phyloP scores from a whole-genome alignment of 352 stramenopile genomes.

The Pythium plurisporium region DNA sequence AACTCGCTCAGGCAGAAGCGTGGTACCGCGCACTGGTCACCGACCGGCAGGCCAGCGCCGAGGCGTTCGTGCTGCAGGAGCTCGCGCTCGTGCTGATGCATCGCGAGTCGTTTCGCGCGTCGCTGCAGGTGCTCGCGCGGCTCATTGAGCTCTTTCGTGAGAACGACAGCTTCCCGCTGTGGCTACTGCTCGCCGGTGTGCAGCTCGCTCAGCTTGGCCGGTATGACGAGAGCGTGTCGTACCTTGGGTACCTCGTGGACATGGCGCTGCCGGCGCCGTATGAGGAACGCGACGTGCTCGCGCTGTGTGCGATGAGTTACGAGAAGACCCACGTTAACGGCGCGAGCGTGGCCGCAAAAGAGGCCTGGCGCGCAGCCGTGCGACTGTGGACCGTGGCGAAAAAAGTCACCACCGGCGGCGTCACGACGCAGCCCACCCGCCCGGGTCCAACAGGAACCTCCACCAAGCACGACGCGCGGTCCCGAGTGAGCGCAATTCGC shows the following conservation, averaged over 20 bases:
- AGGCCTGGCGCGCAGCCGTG: slow-evolving; percentile 57
- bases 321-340: slow-evolving; percentile 22
- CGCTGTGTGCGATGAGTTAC: slow-evolving; percentile 50
- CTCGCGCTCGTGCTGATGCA: slow-evolving; percentile 65
- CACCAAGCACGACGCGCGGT: not conserved
- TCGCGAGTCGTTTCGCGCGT: slow-evolving; percentile 37
- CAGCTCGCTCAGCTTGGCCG: slow-evolving; percentile 54
- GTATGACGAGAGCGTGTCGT: slow-evolving; percentile 52
- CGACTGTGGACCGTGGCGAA: slow-evolving; percentile 50
- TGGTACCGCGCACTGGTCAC: slow-evolving; percentile 34
- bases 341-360: slow-evolving; percentile 16
- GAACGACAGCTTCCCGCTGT: slow-evolving; percentile 40
- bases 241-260: slow-evolving; percentile 57
- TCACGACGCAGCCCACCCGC: too few species aligned
- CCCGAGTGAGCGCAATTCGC: not conserved
- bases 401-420: slow-evolving; percentile 2
- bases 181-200: slow-evolving; percentile 54
- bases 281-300: slow-evolving; percentile 53
- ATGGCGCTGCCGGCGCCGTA: slow-evolving; percentile 41
- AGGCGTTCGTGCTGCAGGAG: slow-evolving; percentile 54
- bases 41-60: slow-evolving; percentile 5
- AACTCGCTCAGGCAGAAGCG: slow-evolving; percentile 43
- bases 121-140: slow-evolving; percentile 47
- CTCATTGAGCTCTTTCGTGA: slow-evolving; percentile 57
- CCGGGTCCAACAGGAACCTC: not conserved